Base-by-base conservation (phyloP, 768 basidiomycete genomes). In the Lepiota subincarnata region DNA sequence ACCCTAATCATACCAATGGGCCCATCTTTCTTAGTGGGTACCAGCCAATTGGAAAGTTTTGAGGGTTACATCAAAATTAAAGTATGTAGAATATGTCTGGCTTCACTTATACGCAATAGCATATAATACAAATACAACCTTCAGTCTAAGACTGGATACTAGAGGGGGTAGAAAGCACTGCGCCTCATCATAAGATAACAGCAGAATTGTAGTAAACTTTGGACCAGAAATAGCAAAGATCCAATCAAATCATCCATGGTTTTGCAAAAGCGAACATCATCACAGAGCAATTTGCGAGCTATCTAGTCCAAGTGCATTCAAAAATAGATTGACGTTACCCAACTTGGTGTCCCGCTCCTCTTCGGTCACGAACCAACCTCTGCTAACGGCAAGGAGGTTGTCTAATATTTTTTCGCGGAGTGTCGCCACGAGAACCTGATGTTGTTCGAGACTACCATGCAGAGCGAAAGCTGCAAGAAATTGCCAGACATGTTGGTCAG, bases 401-500 rank as follows among this genome's bases (percentile, higher is more conserved):
- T 95, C 92, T 42, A 98, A 77, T 37, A 98, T 88, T 73, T 97
- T 95, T 66, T 98, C 96, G 54, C 94, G 84, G 41, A 98, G 74
- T 24, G 85, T 76, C 16, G 84, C 81, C 31, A 99, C 95, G 43
- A 99, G 78, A 41, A 83, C 73, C 58, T 91, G 89, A 66, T 98
- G 96, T 67, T 99, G 92, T 59, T 92, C 87, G 39, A 83, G 76
- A 44, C 82, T 81, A 11, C 92, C 89, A 59, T 89, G 87, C 37
- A 95, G 77, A 2, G 94, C 95, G 46, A 98, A 71, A 1, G 92
- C 85, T 6, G 93, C 91, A 34, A 97, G 79, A 77, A 94, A 91
- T 65, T 90, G 87, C 93, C 94, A 97, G n/a, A 92, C 89, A 12
- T 89, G 90, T 67, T 90, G 89, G 70, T 96, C 92, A 50, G 88